Conservation (phyloP, 805 yeast genomes). For the Candida loeiensis region DNA sequence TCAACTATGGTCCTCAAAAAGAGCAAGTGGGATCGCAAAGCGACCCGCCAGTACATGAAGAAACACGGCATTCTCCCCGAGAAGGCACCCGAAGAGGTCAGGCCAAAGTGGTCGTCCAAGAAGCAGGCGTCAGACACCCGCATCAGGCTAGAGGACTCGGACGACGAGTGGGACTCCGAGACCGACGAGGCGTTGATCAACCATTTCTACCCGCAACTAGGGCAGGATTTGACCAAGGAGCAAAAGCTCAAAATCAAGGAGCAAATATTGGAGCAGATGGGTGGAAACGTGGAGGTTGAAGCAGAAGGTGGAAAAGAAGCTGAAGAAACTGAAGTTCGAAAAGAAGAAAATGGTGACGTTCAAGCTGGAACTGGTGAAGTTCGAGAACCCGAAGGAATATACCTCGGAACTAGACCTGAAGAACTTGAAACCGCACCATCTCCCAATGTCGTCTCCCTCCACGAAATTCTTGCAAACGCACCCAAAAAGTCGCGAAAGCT, state of each 20-base stretch:
- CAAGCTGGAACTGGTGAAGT: slow-evolving; percentile 7
- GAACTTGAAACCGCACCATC: slow-evolving; percentile 11
- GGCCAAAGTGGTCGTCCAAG: slow-evolving; percentile 35
- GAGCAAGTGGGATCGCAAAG: slow-evolving; percentile 43
- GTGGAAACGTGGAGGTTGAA: slow-evolving; percentile 13
- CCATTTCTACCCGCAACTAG: slow-evolving; percentile 39
- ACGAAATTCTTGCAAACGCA: slow-evolving; percentile 3
- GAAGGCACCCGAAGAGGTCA: slow-evolving; percentile 13
- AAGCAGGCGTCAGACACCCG: slow-evolving; percentile 11
- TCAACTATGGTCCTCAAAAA: slow-evolving; percentile 46
- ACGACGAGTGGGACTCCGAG: slow-evolving; percentile 36
- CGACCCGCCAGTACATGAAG: slow-evolving; percentile 35
- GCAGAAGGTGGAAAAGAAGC: slow-evolving; percentile 10
- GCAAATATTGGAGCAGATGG: slow-evolving; percentile 30
- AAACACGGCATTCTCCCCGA: slow-evolving; percentile 35
- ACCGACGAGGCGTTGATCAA: slow-evolving; percentile 38
- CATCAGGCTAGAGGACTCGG: slow-evolving; percentile 24
- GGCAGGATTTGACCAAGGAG: slow-evolving; percentile 29
- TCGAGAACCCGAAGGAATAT: slow-evolving; percentile 3
- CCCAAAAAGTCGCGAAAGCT: slow-evolving; percentile 22
- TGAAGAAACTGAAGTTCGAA: slow-evolving; percentile 8
- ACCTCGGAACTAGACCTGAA: slow-evolving; percentile 6
- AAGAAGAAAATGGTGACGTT: slow-evolving; percentile 11
- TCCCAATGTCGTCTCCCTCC: slow-evolving; percentile 3
- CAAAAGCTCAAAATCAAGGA: slow-evolving; percentile 34